Percentiles rank a stretch among this genome's conserved stretches.
Evolutionary conservation across 1,284 basidiomycete species (phyloP).

Genomic region (Ganoderma boninense): DNA sequence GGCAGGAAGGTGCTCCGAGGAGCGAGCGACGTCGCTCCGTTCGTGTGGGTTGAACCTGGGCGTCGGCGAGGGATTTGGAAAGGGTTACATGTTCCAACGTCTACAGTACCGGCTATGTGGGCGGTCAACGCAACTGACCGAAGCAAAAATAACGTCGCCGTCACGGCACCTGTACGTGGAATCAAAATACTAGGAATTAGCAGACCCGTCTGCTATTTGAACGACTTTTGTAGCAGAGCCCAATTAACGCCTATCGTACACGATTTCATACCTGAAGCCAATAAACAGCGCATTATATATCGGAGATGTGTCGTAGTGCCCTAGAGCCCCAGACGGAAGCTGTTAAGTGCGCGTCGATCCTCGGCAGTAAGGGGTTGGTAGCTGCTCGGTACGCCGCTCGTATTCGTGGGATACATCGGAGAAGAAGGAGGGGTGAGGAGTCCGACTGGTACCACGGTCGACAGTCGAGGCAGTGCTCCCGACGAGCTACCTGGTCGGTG

Average conservation of each 20-base stretch:
- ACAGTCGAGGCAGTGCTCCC: slow-evolving; percentile 50
- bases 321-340: slow-evolving; percentile 44
- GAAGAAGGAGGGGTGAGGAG: slow-evolving; percentile 36
- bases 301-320: neutral
- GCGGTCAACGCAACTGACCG: neutral
- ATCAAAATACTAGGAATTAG: slow-evolving; percentile 9
- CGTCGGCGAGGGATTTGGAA: neutral
- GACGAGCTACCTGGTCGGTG: slow-evolving; percentile 33
- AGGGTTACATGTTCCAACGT: neutral
- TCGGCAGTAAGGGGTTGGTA: slow-evolving; percentile 44
- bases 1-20: slow-evolving; percentile 26
- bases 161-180: slow-evolving; percentile 8
- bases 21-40: slow-evolving; percentile 33
- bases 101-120: slow-evolving; percentile 5
- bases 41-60: neutral
- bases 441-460: slow-evolving; percentile 46
- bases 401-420: slow-evolving; percentile 30
- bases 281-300: neutral
- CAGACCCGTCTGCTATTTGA: neutral
- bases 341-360: slow-evolving; percentile 43
- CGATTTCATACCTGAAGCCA: neutral
- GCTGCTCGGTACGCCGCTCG: slow-evolving; percentile 26
- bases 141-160: slow-evolving; percentile 9
- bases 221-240: slow-evolving; percentile 11
- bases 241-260: slow-evolving; percentile 24